Base-by-base conservation (phyloP, 768 basidiomycete species). In the Agaricus bisporus region DNA sequence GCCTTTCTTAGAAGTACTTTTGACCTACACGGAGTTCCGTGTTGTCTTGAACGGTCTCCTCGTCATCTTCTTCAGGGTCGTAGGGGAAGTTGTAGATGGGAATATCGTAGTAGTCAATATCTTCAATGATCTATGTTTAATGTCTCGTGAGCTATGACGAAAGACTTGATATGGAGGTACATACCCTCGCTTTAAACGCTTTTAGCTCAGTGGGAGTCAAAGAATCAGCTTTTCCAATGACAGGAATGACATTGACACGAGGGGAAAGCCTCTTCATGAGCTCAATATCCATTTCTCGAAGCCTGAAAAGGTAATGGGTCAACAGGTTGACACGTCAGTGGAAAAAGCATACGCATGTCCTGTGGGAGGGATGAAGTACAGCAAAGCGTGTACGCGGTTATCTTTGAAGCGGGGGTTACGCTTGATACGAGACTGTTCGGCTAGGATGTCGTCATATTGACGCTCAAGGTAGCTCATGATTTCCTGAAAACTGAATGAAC, bases 31-130 rank as follows among this genome's bases (percentile, higher is more conserved):
- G 76, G n/a, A 95, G 77, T 68, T 93, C 91, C 68, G 82, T 83
- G 68, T 94, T 94, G 68, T 94, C 91, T 56, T 81, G 77, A 57
- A 95, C 88, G 5, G 91, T 94, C 43, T 93, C 91, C 64, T 92
- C 88, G 61, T 95, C 92, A 60, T 95, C 92, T 69, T 95, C 92
- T 62, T 95, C 92, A 4, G 87, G 80, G 61, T 94, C 91, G 67
- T 92, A 95, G 0, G 91, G 91, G 80, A 95, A 95, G 75, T 93
- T 93, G 74, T 93, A 94, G 44, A 94, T 83, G 1, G 91, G 90
- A 59, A 95, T 94, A 54, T 83, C 80, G 68, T 91, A 91, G 73
- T 91, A 75, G 61, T 88, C 86, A 60, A 95, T 93, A 61, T 95
- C 92, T 68, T 95, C 91, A 88, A 92, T 91, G 56, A 94, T 82